Base-by-base conservation (phyloP, 371 early-diverging fungal genomes). In the Mucor indicus region DNA sequence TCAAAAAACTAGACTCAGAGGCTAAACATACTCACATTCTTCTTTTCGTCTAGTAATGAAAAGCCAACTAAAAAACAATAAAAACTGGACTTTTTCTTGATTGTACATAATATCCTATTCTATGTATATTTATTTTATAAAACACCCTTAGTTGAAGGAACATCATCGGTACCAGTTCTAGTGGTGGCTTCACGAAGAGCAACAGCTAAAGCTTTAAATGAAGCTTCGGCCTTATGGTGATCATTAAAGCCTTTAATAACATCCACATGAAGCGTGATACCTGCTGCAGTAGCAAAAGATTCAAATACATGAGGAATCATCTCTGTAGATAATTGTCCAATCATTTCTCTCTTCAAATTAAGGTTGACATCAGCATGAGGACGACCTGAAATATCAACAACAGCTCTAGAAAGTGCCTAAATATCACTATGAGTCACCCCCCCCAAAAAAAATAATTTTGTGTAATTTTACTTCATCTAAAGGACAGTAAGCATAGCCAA, bases 381-480 rank as follows among this genome's bases (percentile, higher is more conserved):
- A n/a, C 97, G 81, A 22, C 97, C 97, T 2, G 96, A 96, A 44
- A 98, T 93, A 56, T 98, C 98, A 10, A 98, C 93, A 5, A 98
- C 98, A 1, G 94, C 92, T 20, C 98, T 79, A 4, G 95, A 75
- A 19, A 98, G 75, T 16, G 96, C 96, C 83, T 87, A 48, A 15
- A 10, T 16, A 31, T n/a, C n/a, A n/a, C n/a, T n/a, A n/a, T n/a
- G n/a, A n/a, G n/a, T n/a, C 7, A 12, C 27, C 20, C 27, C 19
- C 11, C 12, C 17, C 9, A 42, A 19, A 24, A 23, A 10, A 19
- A 23, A 33, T 23, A 19, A 11, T 1, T 16, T 38, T 10, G 6
- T 8, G 1, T 15, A 20, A 16, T 29, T 30, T 36, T 57, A 89
- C 84, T 76, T 98, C 98, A 57, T 98, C 98, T 41, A 98, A 71